Conservation (phyloP, 2,329 filamentous ascomycete genomes). For the Neophaeococcomyces aloes region DNA sequence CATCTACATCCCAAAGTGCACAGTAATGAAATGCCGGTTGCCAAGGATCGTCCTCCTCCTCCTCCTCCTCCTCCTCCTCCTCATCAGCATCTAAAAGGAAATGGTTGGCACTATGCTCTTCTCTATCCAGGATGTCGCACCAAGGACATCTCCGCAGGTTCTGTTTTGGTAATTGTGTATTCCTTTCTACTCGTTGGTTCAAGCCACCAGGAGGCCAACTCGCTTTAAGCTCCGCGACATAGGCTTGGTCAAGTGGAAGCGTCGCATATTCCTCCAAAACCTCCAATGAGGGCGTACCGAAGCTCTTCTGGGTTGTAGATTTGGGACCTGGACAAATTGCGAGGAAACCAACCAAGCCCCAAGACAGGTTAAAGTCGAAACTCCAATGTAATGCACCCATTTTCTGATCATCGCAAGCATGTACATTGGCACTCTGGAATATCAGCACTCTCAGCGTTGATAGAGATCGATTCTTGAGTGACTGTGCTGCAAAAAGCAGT, state of each 20-base stretch:
- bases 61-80: background rate
- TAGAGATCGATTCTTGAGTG: background rate
- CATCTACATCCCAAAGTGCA: background rate
- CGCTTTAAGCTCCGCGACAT: no score
- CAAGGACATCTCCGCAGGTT: no score
- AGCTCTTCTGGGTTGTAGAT: background rate
- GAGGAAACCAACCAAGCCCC: background rate
- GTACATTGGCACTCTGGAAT: background rate
- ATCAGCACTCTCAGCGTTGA: background rate
- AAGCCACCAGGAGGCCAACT: no score
- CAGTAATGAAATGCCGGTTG: background rate
- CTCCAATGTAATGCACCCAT: background rate
- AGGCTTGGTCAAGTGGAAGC: no score
- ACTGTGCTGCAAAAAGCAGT: background rate
- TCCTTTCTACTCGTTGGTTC: no score
- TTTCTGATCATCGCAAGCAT: conserved; percentile 2
- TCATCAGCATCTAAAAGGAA: no score
- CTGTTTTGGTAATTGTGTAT: no score
- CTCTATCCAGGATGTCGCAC: background rate
- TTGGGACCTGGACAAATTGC: background rate
- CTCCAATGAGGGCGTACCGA: background rate
- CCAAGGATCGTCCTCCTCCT: background rate
- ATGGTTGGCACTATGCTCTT: no score
- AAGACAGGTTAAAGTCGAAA: background rate
- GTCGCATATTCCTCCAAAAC: no score